Evolutionary conservation across 2,329 filamentous ascomycete genomes (phyloP), one percentile per base, ranked within the genome.

Genomic region (Neocatenulostroma microsporum): DNA sequence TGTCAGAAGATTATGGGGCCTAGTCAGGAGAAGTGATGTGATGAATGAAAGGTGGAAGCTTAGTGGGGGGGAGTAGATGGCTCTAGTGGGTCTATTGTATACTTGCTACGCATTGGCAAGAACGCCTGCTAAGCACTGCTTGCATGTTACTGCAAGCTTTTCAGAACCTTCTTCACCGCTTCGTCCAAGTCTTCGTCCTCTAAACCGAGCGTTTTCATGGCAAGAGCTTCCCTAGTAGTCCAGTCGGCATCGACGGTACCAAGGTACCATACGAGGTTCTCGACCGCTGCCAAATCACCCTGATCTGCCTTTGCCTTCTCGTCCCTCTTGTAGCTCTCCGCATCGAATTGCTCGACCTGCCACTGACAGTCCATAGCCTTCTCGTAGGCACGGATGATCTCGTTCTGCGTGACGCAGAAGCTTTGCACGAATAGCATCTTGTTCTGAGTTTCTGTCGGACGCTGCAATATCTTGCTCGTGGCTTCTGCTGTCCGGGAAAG

Each of bases 371-470:
- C 69, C 0, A 70, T 73, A 9, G 66, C 58, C 39, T 70, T 67
- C 56, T 82, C 73, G 2, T 73, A 58, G 1, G 66, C 53, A 10
- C 60, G 55, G 2, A 81, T 51, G 2, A 83, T 56, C 44, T 80
- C 65, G 13, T 73, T 72, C 56, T 80, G 76, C 1, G 70, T 69
- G 0, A 70, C 67, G 20, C 68, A 68, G 46, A 79, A 74, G 1
- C 71, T 76, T 3, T 73, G 68, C 12, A 80, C 59, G 34, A 67
- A 68, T 20, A 82, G 54, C 52, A 76, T 74, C 42, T 71, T 64
- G 53, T 82, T 81, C 23, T 64, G 68, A 0, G 74, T 79, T 39
- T 67, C 58, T 2, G 66, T 62, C 1, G 69, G 64, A 57, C 66
- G 49, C 61, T 61, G 50, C 12, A 81, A 55, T 17, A 75, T 60